Conservation (phyloP, 139 green algal species). For the Micromonas pusilla region DNA sequence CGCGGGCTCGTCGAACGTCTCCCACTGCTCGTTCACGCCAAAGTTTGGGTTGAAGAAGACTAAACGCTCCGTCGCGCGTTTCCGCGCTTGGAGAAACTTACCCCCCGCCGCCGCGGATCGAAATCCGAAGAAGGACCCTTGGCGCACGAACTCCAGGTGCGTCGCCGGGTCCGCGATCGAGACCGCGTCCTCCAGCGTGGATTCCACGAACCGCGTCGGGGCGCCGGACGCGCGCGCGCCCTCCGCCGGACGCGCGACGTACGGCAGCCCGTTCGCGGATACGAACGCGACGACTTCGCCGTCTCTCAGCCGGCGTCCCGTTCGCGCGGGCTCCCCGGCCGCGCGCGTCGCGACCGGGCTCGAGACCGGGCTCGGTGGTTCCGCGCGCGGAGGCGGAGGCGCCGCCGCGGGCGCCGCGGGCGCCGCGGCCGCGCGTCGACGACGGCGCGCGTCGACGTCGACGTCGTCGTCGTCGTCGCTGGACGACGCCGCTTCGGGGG, state of each 20-base stretch:
- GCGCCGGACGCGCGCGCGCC: neutral
- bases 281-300: neutral
- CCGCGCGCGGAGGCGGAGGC: too few relatives aligned
- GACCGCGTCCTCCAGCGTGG: neutral
- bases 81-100: slow-evolving; percentile 32
- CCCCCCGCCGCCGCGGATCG: slow-evolving; percentile 1
- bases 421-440: too few relatives aligned
- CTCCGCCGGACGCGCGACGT: neutral
- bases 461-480: slow-evolving; percentile 1
- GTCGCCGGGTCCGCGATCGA: slow-evolving; percentile 12
- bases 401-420: too few relatives aligned
- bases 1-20: neutral
- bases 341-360: neutral
- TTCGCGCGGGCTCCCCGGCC: neutral
- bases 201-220: neutral
- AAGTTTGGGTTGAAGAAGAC: slow-evolving; percentile 40
- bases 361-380: neutral
- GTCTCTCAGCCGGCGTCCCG: neutral
- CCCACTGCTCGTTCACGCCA: slow-evolving; percentile 33
- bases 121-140: slow-evolving; percentile 28
- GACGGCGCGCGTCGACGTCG: neutral
- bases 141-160: slow-evolving; percentile 23
- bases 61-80: neutral
- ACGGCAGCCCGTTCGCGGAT: neutral
- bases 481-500: too few relatives aligned